Evolutionary conservation across 2,329 filamentous ascomycete genomes (phyloP).

Genomic region (Talaromyces marneffei): DNA sequence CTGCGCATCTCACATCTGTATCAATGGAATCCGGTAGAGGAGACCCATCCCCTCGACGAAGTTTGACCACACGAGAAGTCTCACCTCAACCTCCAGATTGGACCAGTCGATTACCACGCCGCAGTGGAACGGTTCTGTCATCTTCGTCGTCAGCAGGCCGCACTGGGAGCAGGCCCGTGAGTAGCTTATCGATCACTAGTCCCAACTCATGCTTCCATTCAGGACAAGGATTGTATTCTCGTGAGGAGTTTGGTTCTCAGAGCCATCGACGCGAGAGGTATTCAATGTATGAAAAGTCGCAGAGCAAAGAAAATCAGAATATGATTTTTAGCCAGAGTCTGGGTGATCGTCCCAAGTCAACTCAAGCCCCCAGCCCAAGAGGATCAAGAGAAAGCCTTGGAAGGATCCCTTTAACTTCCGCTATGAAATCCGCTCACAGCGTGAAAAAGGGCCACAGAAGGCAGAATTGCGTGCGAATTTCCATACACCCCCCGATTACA

Average conservation of each 20-base stretch:
- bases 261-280: conserved; percentile 11
- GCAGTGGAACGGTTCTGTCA: conserved; percentile 28
- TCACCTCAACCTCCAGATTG: conserved; percentile 23
- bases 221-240: conserved; percentile 14
- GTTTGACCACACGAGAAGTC: conserved; percentile 28
- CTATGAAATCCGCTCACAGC: conserved; percentile 28
- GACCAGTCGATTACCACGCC: conserved; percentile 22
- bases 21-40: conserved; percentile 22
- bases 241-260: conserved; percentile 13
- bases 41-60: conserved; percentile 27
- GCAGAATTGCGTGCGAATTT: conserved; percentile 41
- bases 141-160: conserved; percentile 12
- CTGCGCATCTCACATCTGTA: conserved; percentile 24
- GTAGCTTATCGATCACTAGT: conserved; percentile 7
- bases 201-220: conserved; percentile 2
- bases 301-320: conserved; percentile 4
- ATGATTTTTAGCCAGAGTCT: conserved; percentile 10
- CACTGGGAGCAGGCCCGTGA: conserved; percentile 7
- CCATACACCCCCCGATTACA: conserved; percentile 32
- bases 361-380: conserved; percentile 18
- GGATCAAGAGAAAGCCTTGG: conserved; percentile 20
- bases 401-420: conserved; percentile 25
- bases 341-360: conserved; percentile 10
- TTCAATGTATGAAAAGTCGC: conserved; percentile 14
- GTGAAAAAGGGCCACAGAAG: conserved; percentile 37